Evolutionary conservation across 1,284 basidiomycete genomes (phyloP).

Genomic region (Ustilago nuda): DNA sequence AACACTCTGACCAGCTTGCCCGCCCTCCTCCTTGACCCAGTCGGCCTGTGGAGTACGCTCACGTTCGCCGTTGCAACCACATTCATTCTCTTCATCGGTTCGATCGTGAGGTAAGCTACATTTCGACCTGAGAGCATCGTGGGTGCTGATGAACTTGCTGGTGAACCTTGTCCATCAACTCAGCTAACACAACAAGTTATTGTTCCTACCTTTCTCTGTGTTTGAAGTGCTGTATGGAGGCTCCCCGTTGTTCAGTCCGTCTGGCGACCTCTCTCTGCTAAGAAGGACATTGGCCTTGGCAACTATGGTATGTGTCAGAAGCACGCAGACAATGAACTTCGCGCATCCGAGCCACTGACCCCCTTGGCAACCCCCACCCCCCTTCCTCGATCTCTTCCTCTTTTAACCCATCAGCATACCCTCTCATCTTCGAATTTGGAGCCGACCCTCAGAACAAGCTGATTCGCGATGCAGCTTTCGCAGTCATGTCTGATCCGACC

Average conservation of each 20-base stretch:
- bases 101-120: conserved; percentile 28
- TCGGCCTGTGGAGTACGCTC: conserved; percentile 21
- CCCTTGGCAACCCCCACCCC: background rate
- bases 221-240: conserved; percentile 33
- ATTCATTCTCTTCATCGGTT: conserved; percentile 18
- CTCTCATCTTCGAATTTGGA: conserved; percentile 66
- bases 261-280: conserved; percentile 23
- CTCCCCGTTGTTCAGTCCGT: conserved; percentile 26
- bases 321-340: background rate
- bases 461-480: conserved; percentile 60
- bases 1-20: conserved; percentile 37
- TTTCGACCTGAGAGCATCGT: background rate
- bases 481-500: conserved; percentile 49
- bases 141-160: background rate
- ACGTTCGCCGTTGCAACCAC: conserved; percentile 27
- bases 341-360: background rate
- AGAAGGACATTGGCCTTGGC: conserved; percentile 31
- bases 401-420: conserved; percentile 57
- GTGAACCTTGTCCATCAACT: too few relatives aligned
- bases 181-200: background rate
- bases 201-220: background rate
- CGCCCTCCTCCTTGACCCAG: conserved; percentile 28
- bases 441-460: conserved; percentile 44
- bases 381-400: background rate
- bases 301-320: conserved; percentile 25